A percentile compares a stretch with the other conserved stretches of the same genome.
These are phyloP conservation scores for Nigrospora oryzae DNA, from an alignment of 2,329 filamentous ascomycete species.

Conservation along the genomic window DNA sequence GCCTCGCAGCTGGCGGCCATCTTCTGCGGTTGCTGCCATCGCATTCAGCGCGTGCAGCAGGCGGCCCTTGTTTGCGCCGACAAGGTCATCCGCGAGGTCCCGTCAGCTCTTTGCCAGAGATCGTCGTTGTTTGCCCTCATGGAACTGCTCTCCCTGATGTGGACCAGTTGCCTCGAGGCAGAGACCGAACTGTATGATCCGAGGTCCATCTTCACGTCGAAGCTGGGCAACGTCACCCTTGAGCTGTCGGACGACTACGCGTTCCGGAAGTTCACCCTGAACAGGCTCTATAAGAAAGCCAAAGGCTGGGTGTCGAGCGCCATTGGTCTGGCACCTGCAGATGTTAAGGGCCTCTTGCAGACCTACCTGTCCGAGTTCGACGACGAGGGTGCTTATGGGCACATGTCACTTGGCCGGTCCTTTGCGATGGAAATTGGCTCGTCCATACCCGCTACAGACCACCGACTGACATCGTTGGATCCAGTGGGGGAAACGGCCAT, in stretches of 20 bases:
- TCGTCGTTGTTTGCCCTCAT: conserved; percentile 86
- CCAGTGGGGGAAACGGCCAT: conserved; percentile 64
- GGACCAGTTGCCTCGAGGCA: conserved; percentile 86
- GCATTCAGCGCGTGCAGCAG: conserved; percentile 84
- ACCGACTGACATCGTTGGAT: conserved; percentile 76
- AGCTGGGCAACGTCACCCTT: conserved; percentile 69
- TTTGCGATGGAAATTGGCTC: conserved; percentile 92
- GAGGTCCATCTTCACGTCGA: conserved; percentile 70
- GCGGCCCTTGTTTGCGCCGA: conserved; percentile 79
- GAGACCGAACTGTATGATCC: conserved; percentile 93
- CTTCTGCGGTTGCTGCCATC: conserved; percentile 85
- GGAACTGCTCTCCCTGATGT: conserved; percentile 89
- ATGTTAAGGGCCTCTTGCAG: conserved; percentile 90
- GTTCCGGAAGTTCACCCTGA: conserved; percentile 72
- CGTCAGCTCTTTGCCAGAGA: conserved; percentile 83
- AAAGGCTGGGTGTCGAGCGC: conserved; percentile 73
- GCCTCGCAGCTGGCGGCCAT: conserved; percentile 79
- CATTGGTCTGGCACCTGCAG: conserved; percentile 78
- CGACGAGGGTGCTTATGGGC: conserved; percentile 83
- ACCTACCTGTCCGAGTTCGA: conserved; percentile 95
- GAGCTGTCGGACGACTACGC: conserved; percentile 91
- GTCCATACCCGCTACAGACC: conserved; percentile 76
- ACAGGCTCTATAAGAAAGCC: conserved; percentile 67
- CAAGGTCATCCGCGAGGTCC: conserved; percentile 74
- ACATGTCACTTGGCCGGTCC: conserved; percentile 85